Conservation (phyloP, 2,329 filamentous ascomycete species). For the Ascochyta koolunga region DNA sequence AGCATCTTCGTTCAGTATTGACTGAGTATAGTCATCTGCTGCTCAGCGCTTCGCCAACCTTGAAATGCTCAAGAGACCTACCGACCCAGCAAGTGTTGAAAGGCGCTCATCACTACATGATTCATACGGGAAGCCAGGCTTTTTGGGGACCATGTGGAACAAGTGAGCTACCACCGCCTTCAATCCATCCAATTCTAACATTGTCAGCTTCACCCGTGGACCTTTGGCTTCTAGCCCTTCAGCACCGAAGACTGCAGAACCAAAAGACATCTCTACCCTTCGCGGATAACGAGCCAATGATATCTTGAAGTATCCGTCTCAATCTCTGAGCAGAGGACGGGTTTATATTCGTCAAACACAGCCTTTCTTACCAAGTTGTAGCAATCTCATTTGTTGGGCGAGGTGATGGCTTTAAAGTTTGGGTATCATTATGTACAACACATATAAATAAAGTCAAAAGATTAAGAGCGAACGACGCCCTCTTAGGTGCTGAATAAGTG, state of each 20-base stretch:
- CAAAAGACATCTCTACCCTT: constrained; percentile 34
- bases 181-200: constrained; percentile 11
- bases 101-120: constrained; percentile 43
- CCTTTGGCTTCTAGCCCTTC: constrained; percentile 13
- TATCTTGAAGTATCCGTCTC: no score
- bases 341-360: neutral
- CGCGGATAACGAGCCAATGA: no score
- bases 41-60: constrained; percentile 39
- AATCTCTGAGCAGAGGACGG: constrained; percentile 17
- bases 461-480: neutral
- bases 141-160: constrained; percentile 45
- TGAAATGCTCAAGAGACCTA: constrained; percentile 43
- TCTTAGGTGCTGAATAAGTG: neutral
- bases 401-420: no score
- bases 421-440: constrained; percentile 4
- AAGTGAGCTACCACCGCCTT: constrained; percentile 26
- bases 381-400: no score
- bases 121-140: constrained; percentile 40
- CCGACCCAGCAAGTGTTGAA: constrained; percentile 32
- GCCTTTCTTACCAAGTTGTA: neutral
- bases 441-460: neutral
- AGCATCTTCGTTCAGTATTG: constrained; percentile 1
- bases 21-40: constrained; percentile 34
- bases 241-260: constrained; percentile 22
- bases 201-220: constrained; percentile 42